Base-by-base conservation (phyloP, 495 filamentous ascomycete genomes). In the Hypoxylon fragiforme region DNA sequence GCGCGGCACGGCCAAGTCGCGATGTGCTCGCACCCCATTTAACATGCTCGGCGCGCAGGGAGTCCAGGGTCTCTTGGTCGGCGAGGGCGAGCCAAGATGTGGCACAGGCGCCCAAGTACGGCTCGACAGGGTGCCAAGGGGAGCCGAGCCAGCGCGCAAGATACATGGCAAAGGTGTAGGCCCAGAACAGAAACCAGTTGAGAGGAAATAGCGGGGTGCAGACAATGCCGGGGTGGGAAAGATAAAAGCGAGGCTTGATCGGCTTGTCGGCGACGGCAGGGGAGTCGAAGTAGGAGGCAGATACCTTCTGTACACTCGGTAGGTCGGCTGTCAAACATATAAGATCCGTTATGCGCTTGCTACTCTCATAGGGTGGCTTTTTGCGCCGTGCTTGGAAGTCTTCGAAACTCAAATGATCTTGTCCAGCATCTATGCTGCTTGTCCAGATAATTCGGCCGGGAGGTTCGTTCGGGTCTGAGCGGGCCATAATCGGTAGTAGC, bases 161-260 rank as follows among this genome's bases (percentile, higher is more conserved):
- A 68, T 85, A 91, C 62, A 95, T 85, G 2, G 84, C 70, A 12
- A 76, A 45, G 45, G 57, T 66, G 37, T 84, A 72, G 80, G 85
- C 86, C 55, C 75, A 74, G 68, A 81, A 87, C 22, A 79, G 73
- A 56, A 90, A 71, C 18, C 76, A 69, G 49, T 77, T 71, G 31
- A 97, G 77, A 1, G 88, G 85, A 39, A 96, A 70, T 57, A 98
- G 88, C 3, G 80, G 75, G 0, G 94, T 95, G 21, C 79, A 84
- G 59, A 89, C 91, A 55, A 97, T 79, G 50, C 95, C 94, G 0
- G 94, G 94, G 63, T 98, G 94, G 11, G 84, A 78, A 50, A 96
- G 52, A 74, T 95, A 91, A 40, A 84, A 65, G 14, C 65, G 65
- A 6, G 65, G 57, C 21, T 58, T 67, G 13, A 65, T 39, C 18